phyloP scores from a whole-genome alignment of 495 filamentous ascomycete genomes.

The Hypoxylon lienhwacheense region DNA sequence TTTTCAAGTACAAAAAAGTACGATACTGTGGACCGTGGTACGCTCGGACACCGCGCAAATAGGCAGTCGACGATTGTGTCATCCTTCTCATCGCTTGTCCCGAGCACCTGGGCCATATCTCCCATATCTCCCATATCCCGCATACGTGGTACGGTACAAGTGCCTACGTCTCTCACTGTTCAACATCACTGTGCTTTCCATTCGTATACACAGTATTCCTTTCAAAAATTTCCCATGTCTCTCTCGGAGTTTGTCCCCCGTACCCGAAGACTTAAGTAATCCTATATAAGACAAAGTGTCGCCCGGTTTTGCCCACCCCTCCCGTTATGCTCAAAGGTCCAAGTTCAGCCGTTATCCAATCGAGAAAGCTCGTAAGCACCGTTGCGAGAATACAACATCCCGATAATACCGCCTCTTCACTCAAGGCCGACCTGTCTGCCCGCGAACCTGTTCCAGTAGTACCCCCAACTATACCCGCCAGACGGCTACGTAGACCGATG shows the following conservation, averaged over 20 bases:
- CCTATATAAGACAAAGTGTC: slow-evolving; percentile 26
- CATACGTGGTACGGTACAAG: not conserved
- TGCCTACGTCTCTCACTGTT: too few species aligned
- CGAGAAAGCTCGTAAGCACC: slow-evolving; percentile 37
- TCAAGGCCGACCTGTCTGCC: slow-evolving; percentile 14
- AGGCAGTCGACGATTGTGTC: slow-evolving; percentile 18
- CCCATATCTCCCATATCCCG: too few species aligned
- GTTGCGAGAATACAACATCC: slow-evolving; percentile 31
- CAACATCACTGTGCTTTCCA: too few species aligned
- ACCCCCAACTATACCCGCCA: slow-evolving; percentile 21
- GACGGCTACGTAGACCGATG: slow-evolving; percentile 20
- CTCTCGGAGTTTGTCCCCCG: slow-evolving; percentile 25
- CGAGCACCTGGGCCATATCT: too few species aligned
- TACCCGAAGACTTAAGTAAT: too few species aligned
- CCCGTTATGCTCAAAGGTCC: slow-evolving; percentile 41
- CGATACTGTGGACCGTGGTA: not conserved
- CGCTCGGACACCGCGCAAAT: slow-evolving; percentile 17
- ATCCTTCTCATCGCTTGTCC: slow-evolving; percentile 26
- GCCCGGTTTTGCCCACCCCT: slow-evolving; percentile 30
- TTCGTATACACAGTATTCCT: not conserved
- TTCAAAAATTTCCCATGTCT: not conserved
- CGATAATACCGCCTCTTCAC: slow-evolving; percentile 14
- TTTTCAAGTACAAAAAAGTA: too few species aligned
- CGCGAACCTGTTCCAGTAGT: slow-evolving; percentile 16
- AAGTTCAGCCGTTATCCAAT: slow-evolving; percentile 31